phyloP scores from a whole-genome alignment of 257 asterid species.

The Orobanche coerulescens region DNA sequence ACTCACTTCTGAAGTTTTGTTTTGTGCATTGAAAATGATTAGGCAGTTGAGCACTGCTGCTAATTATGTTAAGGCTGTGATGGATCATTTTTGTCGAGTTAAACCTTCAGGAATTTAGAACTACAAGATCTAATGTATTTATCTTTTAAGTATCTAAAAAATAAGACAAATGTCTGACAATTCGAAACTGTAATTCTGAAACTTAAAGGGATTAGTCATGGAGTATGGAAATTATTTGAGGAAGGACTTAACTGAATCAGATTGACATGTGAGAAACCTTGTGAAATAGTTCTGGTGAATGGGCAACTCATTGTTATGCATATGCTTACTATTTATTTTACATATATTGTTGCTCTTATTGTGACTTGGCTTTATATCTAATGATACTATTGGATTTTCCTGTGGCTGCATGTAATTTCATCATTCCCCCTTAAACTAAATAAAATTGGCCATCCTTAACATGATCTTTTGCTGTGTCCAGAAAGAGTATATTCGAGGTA shows the following conservation, averaged over 20 bases:
- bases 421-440: neutral
- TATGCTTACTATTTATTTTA: neutral
- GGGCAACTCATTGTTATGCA: neutral
- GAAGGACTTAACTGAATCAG: conserved; percentile 10
- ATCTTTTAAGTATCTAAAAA: too few species aligned
- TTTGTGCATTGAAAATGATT: too few species aligned
- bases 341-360: neutral
- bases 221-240: neutral
- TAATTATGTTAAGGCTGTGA: too few species aligned
- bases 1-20: too few species aligned
- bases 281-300: neutral
- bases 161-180: too few species aligned
- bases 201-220: too few species aligned
- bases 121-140: too few species aligned
- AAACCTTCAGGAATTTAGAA: too few species aligned
- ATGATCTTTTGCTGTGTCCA: conserved; percentile 32
- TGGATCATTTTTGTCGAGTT: too few species aligned
- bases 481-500: conserved; percentile 97
- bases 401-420: conserved; percentile 7
- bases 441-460: neutral
- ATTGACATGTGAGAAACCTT: neutral
- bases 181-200: too few species aligned
- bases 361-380: conserved; percentile 1
- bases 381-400: conserved; percentile 5
- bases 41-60: too few species aligned